Percentiles rank a stretch among this genome's conserved stretches.
Evolutionary conservation across 805 yeast genomes (phyloP).

Genomic region (Scheffersomyces spartinae): DNA sequence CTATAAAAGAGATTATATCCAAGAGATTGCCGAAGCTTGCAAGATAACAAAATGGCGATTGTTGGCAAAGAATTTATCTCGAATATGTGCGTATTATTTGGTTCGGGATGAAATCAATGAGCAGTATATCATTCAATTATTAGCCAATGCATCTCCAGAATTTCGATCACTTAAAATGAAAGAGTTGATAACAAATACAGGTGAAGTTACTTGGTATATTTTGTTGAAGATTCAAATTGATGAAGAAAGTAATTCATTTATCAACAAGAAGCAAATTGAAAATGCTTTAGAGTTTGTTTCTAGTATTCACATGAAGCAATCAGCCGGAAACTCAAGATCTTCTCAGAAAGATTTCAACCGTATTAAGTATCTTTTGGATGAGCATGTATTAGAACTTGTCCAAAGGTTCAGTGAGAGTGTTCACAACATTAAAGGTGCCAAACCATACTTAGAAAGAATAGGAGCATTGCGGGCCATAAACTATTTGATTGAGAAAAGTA

Average conservation of each 20-base stretch:
- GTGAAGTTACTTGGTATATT: constrained; percentile 27
- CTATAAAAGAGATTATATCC: constrained; percentile 50
- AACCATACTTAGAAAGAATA: constrained; percentile 61
- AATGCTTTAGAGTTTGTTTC: constrained; percentile 34
- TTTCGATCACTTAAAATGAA: constrained; percentile 20
- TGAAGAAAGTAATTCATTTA: constrained; percentile 15
- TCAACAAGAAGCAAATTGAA: constrained; percentile 23
- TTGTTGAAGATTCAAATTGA: constrained; percentile 20
- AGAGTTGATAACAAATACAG: constrained; percentile 26
- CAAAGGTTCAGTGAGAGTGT: constrained; percentile 72
- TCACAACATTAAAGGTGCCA: constrained; percentile 59
- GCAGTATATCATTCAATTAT: constrained; percentile 36
- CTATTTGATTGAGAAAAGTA: constrained; percentile 45
- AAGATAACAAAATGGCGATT: constrained; percentile 35
- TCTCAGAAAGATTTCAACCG: constrained; percentile 9
- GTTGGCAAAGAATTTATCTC: constrained; percentile 35
- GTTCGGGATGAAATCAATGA: constrained; percentile 40
- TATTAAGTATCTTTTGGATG: constrained; percentile 28
- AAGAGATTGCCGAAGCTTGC: constrained; percentile 46
- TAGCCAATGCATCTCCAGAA: constrained; percentile 41
- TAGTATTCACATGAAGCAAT: constrained; percentile 11
- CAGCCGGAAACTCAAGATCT: constrained; percentile 4
- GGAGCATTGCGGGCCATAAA: constrained; percentile 66
- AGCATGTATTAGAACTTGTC: constrained; percentile 60
- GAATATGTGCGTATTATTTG: constrained; percentile 47